Evolutionary conservation across 768 basidiomycete species (phyloP).

Genomic region (Naganishia friedmannii): DNA sequence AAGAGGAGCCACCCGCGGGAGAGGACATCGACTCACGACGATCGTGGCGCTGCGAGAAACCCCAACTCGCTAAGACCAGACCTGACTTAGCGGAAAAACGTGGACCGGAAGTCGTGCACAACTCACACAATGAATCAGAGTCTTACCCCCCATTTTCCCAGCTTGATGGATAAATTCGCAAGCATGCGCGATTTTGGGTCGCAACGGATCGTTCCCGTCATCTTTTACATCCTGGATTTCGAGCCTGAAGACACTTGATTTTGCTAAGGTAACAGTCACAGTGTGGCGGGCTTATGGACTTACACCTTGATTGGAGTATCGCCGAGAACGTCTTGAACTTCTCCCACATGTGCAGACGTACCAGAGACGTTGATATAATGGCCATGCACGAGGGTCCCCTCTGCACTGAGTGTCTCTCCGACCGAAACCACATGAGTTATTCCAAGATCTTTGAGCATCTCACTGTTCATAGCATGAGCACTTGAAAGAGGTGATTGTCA

Average conservation of each 20-base stretch:
- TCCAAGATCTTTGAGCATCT: slow-evolving; percentile 91
- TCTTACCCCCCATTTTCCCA: slow-evolving; percentile 74
- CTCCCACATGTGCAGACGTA: slow-evolving; percentile 1
- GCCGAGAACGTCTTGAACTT: background rate
- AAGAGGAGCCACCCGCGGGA: background rate
- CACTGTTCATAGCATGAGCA: slow-evolving; percentile 88
- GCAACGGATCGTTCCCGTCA: slow-evolving; percentile 91
- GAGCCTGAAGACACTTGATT: slow-evolving; percentile 30
- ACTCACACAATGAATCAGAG: slow-evolving; percentile 78
- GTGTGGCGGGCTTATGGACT: background rate
- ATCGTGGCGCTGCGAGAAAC: slow-evolving; percentile 92
- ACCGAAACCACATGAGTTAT: slow-evolving; percentile 97
- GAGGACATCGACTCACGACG: slow-evolving; percentile 59
- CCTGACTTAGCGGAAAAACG: background rate
- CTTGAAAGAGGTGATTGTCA: slow-evolving; percentile 53
- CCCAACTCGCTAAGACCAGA: slow-evolving; percentile 67
- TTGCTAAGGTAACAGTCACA: background rate
- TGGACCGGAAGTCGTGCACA: background rate
- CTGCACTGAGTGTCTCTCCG: slow-evolving; percentile 82
- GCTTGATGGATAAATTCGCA: slow-evolving; percentile 93
- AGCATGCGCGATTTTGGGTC: slow-evolving; percentile 80
- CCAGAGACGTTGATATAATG: slow-evolving; percentile 23
- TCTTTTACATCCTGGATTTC: slow-evolving; percentile 65
- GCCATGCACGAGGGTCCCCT: slow-evolving; percentile 22
- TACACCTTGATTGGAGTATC: slow-evolving; percentile 26